A percentile compares a stretch with the other conserved stretches of the same genome.
Evolutionary conservation across 805 yeast genomes (phyloP).

Genomic region (Lipomyces starkeyi): DNA sequence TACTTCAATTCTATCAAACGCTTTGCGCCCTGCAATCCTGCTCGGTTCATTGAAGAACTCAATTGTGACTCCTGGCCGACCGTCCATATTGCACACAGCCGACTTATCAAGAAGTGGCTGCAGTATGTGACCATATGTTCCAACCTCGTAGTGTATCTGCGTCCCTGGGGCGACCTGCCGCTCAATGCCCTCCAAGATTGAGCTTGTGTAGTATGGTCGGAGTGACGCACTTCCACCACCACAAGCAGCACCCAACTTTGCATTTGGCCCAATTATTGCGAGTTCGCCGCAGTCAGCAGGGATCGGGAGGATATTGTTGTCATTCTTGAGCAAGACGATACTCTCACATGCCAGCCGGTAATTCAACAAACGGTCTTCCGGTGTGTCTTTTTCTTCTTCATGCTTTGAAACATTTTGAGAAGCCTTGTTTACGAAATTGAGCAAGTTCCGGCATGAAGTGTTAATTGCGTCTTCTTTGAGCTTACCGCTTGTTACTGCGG

Average conservation of each 20-base stretch:
- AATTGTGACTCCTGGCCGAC: constrained; percentile 22
- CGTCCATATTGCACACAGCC: constrained; percentile 14
- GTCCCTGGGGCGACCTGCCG: too few relatives aligned
- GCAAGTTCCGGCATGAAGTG: constrained; percentile 53
- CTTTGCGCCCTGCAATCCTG: too few relatives aligned
- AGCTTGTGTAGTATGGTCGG: constrained; percentile 24
- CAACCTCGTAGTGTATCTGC: too few relatives aligned
- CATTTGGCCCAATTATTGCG: constrained; percentile 62
- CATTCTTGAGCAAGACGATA: constrained; percentile 64
- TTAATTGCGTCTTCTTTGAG: constrained; percentile 52
- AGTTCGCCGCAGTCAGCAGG: constrained; percentile 39
- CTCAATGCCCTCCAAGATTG: too few relatives aligned
- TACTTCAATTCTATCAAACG: too few relatives aligned
- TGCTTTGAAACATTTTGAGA: constrained; percentile 52
- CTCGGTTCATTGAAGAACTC: too few relatives aligned
- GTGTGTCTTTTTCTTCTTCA: constrained; percentile 46
- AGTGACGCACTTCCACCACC: constrained; percentile 35
- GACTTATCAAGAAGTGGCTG: constrained; percentile 17
- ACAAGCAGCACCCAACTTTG: constrained; percentile 25
- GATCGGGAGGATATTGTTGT: constrained; percentile 55
- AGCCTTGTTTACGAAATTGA: constrained; percentile 55
- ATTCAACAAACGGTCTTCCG: constrained; percentile 53
- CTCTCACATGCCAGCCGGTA: constrained; percentile 58
- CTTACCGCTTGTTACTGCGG: constrained; percentile 52
- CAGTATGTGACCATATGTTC: constrained; percentile 17